These are phyloP conservation scores for Manihot esculenta DNA, from an alignment of 441 rosid species.

Conservation along the genomic window DNA sequence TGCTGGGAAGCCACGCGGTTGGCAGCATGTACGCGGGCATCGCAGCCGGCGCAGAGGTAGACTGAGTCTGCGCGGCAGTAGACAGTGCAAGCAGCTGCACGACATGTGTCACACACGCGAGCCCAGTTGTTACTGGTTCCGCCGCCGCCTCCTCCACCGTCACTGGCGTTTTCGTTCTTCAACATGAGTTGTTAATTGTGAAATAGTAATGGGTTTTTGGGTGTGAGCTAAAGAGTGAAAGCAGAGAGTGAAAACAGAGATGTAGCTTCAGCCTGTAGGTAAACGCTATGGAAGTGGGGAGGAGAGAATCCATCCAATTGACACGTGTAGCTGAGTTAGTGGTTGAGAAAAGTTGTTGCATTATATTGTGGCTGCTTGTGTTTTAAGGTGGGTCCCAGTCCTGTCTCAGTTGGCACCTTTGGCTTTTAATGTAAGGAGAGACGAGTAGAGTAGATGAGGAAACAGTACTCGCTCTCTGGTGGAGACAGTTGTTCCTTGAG, in stretches of 20 bases:
- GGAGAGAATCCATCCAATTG: constrained; percentile 31
- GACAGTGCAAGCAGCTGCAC: constrained; percentile 65
- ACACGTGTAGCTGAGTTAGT: constrained; percentile 45
- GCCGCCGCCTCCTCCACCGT: constrained; percentile 16
- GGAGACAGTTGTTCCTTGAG: too few relatives aligned
- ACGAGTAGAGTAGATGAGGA: neutral
- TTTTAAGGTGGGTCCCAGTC: constrained; percentile 31
- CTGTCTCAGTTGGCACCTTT: constrained; percentile 17
- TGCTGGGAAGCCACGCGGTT: constrained; percentile 80
- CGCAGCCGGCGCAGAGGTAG: constrained; percentile 69
- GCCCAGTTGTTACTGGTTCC: constrained; percentile 44
- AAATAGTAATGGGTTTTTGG: neutral
- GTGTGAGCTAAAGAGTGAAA: neutral
- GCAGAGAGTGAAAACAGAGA: constrained; percentile 17
- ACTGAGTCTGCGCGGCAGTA: constrained; percentile 87
- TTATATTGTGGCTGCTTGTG: constrained; percentile 58
- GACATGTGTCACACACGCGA: constrained; percentile 74
- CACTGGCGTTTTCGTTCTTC: constrained; percentile 50
- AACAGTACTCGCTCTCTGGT: constrained; percentile 14
- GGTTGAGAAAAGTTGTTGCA: constrained; percentile 38
- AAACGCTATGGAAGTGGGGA: constrained; percentile 18
- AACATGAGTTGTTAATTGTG: constrained; percentile 32
- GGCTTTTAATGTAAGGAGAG: constrained; percentile 21
- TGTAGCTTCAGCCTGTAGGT: constrained; percentile 22
- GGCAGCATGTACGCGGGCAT: constrained; percentile 69